phyloP scores from a whole-genome alignment of 2,329 filamentous ascomycete species.

The Ceratocystiopsis minuta region DNA sequence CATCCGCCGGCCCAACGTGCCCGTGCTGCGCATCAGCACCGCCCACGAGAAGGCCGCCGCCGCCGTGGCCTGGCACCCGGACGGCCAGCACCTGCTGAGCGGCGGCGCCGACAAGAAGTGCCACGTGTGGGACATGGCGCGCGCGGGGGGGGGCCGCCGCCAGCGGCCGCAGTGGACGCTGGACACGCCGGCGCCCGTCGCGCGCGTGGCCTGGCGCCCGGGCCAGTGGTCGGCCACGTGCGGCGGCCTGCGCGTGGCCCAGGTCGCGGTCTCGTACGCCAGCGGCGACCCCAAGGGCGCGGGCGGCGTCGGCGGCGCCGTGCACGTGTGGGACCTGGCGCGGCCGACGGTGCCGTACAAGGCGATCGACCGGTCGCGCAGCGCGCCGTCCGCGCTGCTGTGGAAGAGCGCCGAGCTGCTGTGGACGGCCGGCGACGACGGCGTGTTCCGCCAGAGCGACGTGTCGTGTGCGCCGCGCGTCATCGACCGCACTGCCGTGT shows the following conservation, averaged over 20 bases:
- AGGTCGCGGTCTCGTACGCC: conserved; percentile 45
- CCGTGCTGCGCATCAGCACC: conserved; percentile 35
- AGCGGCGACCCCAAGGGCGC: conserved; percentile 33
- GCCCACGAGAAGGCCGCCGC: conserved; percentile 43
- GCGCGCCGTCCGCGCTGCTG: conserved; percentile 36
- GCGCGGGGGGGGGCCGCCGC: conserved; percentile 39
- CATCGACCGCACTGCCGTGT: conserved; percentile 43
- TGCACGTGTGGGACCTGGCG: conserved; percentile 53
- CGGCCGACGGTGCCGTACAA: conserved; percentile 49
- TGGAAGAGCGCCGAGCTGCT: conserved; percentile 49
- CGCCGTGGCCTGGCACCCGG: conserved; percentile 48
- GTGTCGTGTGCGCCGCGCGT: conserved; percentile 44
- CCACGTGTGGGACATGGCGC: conserved; percentile 47
- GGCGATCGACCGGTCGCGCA: conserved; percentile 42
- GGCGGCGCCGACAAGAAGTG: conserved; percentile 43
- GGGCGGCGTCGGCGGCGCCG: conserved; percentile 36
- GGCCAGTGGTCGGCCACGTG: conserved; percentile 44
- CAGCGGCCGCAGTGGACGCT: conserved; percentile 48
- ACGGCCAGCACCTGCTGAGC: conserved; percentile 47
- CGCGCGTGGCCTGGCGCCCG: conserved; percentile 43
- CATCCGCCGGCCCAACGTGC: conserved; percentile 33
- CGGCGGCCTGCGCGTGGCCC: conserved; percentile 37
- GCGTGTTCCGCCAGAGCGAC: conserved; percentile 45
- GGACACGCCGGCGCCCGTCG: conserved; percentile 40
- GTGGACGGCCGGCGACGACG: conserved; percentile 47